Evolutionary conservation across 805 yeast genomes (phyloP), one percentile per base, ranked within the genome.

Genomic region (Debaryomyces hansenii): DNA sequence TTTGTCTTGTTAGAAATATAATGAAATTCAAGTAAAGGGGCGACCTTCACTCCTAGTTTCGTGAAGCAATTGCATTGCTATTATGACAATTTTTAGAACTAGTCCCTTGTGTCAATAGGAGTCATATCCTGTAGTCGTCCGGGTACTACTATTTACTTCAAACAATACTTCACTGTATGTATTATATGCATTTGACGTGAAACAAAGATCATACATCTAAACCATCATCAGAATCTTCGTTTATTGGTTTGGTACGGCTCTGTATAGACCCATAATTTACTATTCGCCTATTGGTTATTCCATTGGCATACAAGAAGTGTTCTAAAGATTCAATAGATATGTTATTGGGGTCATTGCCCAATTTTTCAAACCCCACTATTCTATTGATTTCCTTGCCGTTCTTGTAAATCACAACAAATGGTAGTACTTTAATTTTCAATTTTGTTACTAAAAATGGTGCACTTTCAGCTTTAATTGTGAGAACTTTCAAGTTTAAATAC

Each of bases 361-460:
- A 65, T 28, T 78, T 75, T 43, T 83, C 84, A 56, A 89, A 84
- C 5, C 96, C 96, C 4, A 87, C 75, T 4, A 87, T 57, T 49
- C 88, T 66, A 11, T 76, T 73, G 4, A 70, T 59, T 54, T 87
- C 92, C 37, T 73, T 63, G 1, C 91, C 91, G 32, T 77, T 68
- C 10, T 66, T 68, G 57, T 84, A 89, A 7, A 82, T 70, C 1
- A 85, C 63, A 2, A 88, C 82, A 52, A 83, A 84, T 0, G 96
- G 96, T 4, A 89, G 69, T 9, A 85, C 82, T 58, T 84, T 80
- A 41, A 90, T 74, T 2, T 72, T 68, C 34, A 90, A 72, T 57
- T 80, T 82, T 2, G 80, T 66, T 4, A 82, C 89, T 38, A 90
- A 67, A 57, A 89, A 89, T 3, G 95, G 90, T 1, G 91, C 86